phyloP scores from a whole-genome alignment of 441 rosid species.

The Aquilaria agallochum region DNA sequence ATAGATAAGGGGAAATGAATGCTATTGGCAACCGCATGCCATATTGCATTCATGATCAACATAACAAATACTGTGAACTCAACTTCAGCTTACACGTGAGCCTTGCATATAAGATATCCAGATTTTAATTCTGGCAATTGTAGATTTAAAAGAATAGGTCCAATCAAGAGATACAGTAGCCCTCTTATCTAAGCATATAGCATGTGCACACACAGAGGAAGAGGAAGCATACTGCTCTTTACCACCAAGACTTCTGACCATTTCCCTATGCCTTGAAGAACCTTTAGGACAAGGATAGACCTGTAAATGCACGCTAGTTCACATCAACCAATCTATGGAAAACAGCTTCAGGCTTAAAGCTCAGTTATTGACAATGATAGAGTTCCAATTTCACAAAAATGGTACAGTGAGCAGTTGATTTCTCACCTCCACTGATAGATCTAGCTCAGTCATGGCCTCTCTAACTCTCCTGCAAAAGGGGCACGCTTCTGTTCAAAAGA shows the following conservation, averaged over 20 bases:
- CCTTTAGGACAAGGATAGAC: conserved; percentile 94
- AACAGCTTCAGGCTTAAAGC: too few relatives aligned
- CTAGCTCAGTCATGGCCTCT: conserved; percentile 84
- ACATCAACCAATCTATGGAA: neutral
- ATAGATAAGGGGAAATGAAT: neutral
- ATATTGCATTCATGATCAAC: neutral
- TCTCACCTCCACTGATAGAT: conserved; percentile 71
- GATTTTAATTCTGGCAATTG: too few relatives aligned
- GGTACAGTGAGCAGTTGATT: neutral
- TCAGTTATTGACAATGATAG: neutral
- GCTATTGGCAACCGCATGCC: neutral
- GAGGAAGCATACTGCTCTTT: conserved; percentile 59
- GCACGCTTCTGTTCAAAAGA: conserved; percentile 63
- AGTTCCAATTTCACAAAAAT: conserved; percentile 8
- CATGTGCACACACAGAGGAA: neutral
- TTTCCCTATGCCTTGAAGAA: conserved; percentile 70
- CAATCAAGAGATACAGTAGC: too few relatives aligned
- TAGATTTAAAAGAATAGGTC: too few relatives aligned
- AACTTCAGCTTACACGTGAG: too few relatives aligned
- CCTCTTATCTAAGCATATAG: too few relatives aligned
- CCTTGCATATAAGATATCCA: too few relatives aligned
- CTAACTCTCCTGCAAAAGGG: conserved; percentile 88
- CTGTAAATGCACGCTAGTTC: conserved; percentile 29
- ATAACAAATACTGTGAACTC: neutral
- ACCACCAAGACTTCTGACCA: conserved; percentile 68